phyloP scores from a whole-genome alignment of 2,329 filamentous ascomycete species.

The Blastomyces emzantsi region DNA sequence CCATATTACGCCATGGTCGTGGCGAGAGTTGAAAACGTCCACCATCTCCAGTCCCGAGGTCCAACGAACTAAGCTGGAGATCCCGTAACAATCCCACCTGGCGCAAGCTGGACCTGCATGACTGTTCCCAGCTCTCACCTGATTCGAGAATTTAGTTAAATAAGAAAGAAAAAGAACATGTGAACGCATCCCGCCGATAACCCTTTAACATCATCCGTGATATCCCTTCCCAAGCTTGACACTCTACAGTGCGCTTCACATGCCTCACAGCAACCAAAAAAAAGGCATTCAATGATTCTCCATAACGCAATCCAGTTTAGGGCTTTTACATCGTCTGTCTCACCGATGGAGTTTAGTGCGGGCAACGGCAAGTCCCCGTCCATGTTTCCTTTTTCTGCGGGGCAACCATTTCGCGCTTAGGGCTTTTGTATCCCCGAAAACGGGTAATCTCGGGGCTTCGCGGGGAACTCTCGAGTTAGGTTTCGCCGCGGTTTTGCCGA shows the following conservation, averaged over 20 bases:
- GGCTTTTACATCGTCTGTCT: not conserved
- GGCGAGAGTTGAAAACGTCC: not conserved
- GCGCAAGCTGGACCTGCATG: not conserved
- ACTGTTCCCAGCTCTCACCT: not conserved
- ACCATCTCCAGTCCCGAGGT: conserved; percentile 4
- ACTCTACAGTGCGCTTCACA: not conserved
- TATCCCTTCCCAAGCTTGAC: not conserved
- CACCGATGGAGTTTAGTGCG: not conserved
- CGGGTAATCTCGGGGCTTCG: conserved; percentile 3
- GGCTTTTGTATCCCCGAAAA: not conserved
- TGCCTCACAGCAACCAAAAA: not conserved
- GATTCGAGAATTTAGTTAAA: not conserved
- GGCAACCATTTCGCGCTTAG: not conserved
- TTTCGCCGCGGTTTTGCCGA: not conserved
- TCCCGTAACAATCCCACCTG: not conserved
- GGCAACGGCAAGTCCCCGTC: not conserved
- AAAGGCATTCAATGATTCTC: not conserved
- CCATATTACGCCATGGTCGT: not conserved
- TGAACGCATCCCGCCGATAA: not conserved
- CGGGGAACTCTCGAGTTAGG: not conserved
- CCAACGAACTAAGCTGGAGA: not conserved
- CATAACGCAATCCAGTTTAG: not conserved
- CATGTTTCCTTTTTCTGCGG: not conserved
- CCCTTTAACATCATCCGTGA: not conserved
- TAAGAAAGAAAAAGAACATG: not conserved